Conservation (phyloP, 164 flowering plant genomes). For the Magnolia changhungtana region DNA sequence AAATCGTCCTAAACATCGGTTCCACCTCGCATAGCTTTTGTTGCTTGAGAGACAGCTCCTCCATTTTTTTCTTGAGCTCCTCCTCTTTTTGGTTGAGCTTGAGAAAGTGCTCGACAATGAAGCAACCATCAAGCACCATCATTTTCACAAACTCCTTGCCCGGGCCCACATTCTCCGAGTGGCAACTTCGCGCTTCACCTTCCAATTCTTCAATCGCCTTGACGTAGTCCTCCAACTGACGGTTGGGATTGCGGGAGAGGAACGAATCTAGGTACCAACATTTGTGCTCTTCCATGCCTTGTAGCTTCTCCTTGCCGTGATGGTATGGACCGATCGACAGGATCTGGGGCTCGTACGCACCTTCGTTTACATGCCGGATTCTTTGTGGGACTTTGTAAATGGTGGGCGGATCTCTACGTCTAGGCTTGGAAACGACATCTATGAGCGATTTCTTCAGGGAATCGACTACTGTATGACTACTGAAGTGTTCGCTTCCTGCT, state of each 20-base stretch:
- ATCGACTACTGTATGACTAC: no score
- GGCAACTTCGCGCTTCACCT: background rate
- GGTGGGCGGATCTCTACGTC: background rate
- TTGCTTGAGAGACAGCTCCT: conserved; percentile 1
- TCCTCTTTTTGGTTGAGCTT: background rate
- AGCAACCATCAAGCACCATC: conserved; percentile 21
- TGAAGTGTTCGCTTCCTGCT: no score
- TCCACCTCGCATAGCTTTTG: background rate
- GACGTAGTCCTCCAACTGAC: background rate
- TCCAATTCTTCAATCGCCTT: background rate
- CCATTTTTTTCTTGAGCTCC: no score
- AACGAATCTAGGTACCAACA: background rate
- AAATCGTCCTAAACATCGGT: background rate
- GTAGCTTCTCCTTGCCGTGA: background rate
- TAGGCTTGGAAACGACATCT: no score
- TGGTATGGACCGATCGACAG: conserved; percentile 25
- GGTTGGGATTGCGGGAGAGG: background rate
- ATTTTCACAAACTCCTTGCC: conserved; percentile 9
- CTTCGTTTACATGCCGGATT: conserved; percentile 34
- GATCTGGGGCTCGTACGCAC: conserved; percentile 21
- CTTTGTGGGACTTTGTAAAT: conserved; percentile 44
- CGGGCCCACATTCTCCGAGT: background rate
- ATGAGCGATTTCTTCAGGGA: no score
- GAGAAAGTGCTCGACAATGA: conserved; percentile 10
- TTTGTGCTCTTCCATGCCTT: conserved; percentile 18